phyloP scores from a whole-genome alignment of 176 grass and related monocot species.

The Triticum turgidum region DNA sequence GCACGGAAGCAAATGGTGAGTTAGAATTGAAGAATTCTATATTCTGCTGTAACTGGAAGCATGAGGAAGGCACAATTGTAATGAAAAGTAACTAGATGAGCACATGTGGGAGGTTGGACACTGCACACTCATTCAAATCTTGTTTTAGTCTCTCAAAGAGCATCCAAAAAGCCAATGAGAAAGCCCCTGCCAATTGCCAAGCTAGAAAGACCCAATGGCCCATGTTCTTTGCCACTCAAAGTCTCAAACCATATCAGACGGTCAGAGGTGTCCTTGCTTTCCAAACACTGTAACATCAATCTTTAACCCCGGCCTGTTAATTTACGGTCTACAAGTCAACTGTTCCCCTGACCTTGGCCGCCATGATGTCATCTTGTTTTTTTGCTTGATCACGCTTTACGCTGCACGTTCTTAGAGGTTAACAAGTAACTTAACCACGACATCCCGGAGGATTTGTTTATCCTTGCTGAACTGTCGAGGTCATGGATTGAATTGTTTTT shows the following conservation, averaged over 20 bases:
- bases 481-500: background rate
- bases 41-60: constrained; percentile 9
- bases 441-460: constrained; percentile 9
- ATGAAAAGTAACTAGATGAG: constrained; percentile 10
- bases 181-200: constrained; percentile 14
- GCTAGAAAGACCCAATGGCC: constrained; percentile 40
- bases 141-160: constrained; percentile 46
- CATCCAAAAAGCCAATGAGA: constrained; percentile 41
- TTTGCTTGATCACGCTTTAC: constrained; percentile 29
- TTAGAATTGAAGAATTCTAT: background rate
- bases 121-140: constrained; percentile 14
- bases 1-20: background rate
- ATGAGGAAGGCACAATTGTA: background rate
- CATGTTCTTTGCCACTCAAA: constrained; percentile 23
- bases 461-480: background rate
- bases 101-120: background rate
- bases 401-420: background rate
- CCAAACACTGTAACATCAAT: constrained; percentile 41
- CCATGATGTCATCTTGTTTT: constrained; percentile 52
- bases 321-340: constrained; percentile 44
- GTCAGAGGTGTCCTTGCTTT: constrained; percentile 49
- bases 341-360: constrained; percentile 28
- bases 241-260: constrained; percentile 32
- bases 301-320: constrained; percentile 11
- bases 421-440: constrained; percentile 18